Percentiles rank a stretch among this genome's conserved stretches.
phyloP scores from a whole-genome alignment of 78 protist species.

The Dictyostelium intermedium region DNA sequence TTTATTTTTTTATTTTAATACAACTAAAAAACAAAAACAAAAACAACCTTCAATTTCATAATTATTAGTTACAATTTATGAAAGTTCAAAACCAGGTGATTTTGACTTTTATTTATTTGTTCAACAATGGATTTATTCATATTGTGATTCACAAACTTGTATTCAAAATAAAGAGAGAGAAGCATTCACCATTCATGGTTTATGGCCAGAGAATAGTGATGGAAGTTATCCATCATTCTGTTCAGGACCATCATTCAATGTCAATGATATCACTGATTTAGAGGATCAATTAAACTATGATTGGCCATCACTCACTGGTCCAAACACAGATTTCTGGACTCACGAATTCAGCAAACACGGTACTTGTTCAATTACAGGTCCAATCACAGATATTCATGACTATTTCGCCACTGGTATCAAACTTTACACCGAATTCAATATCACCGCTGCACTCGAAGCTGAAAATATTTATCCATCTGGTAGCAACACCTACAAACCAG shows the following conservation, averaged over 20 bases:
- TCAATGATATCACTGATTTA: background rate
- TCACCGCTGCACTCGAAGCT: conserved; percentile 23
- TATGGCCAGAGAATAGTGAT: conserved; percentile 60
- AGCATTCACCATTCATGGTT: conserved; percentile 63
- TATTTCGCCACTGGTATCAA: conserved; percentile 39
- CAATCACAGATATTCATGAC: conserved; percentile 22
- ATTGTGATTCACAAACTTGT: conserved; percentile 56
- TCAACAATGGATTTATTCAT: conserved; percentile 68
- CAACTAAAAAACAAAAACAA: background rate
- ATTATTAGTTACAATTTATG: conserved; percentile 18
- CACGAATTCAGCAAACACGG: conserved; percentile 71
- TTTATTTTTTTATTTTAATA: too few relatives aligned
- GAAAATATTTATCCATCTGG: conserved; percentile 14
- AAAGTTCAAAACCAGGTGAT: conserved; percentile 44
- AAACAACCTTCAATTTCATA: background rate
- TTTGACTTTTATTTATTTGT: conserved; percentile 60
- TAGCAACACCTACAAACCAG: background rate
- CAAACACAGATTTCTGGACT: conserved; percentile 71
- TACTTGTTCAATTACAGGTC: conserved; percentile 51
- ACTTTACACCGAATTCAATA: conserved; percentile 25
- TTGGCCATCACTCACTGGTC: conserved; percentile 76
- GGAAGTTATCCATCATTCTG: conserved; percentile 65
- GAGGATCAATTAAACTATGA: background rate
- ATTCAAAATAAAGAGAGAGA: conserved; percentile 19
- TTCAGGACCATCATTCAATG: conserved; percentile 31